These are phyloP conservation scores for Neckera pumila DNA, from an alignment of 225 moss, liverwort and hornwort genomes.

Conservation along the genomic window DNA sequence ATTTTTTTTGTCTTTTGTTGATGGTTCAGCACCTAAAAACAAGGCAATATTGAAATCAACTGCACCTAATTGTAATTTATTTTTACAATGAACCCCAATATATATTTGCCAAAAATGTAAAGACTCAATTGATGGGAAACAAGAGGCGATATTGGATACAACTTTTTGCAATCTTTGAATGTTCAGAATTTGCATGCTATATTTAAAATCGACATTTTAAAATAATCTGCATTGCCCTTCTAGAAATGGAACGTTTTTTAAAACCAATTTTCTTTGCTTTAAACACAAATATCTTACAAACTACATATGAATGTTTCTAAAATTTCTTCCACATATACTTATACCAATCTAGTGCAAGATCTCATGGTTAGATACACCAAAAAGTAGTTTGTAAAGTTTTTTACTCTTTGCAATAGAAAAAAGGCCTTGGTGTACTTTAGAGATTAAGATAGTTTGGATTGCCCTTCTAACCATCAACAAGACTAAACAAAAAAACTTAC, in stretches of 20 bases:
- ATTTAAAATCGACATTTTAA: not conserved
- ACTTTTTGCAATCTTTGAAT: not conserved
- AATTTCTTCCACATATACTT: no score
- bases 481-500: not conserved
- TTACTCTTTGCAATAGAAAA: no score
- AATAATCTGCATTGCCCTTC: rapidly evolving
- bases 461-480: not conserved
- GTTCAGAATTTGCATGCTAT: not conserved
- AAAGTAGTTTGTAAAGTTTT: no score
- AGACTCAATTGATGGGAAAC: rapidly evolving
- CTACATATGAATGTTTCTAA: no score
- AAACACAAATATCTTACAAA: no score
- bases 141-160: rapidly evolving
- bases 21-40: not conserved
- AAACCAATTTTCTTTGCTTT: not conserved
- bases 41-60: not conserved
- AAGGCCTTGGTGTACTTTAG: no score
- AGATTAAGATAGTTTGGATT: not conserved
- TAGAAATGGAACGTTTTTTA: not conserved
- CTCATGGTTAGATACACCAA: rapidly evolving
- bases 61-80: not conserved
- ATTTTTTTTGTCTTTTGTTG: not conserved
- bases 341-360: no score
- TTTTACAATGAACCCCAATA: rapidly evolving
- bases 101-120: not conserved